Percentiles rank a stretch among this genome's conserved stretches.
Conservation (phyloP, 805 yeast genomes). For the Starmerella asiatica region DNA sequence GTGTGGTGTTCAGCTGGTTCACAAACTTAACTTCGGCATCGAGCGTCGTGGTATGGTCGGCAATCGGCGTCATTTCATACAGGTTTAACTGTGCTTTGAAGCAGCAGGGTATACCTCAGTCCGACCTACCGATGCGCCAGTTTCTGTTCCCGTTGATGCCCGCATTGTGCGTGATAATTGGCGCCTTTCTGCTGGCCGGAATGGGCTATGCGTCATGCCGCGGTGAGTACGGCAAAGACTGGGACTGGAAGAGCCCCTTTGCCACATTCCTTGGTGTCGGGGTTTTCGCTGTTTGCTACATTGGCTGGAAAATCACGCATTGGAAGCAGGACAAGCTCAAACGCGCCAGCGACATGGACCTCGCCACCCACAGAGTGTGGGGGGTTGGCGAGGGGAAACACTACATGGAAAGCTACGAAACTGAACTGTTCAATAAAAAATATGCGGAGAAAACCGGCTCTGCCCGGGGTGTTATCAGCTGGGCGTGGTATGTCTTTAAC, state of each 20-base stretch:
- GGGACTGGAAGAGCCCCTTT: constrained; percentile 33
- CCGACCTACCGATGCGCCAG: constrained; percentile 42
- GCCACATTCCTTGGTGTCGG: constrained; percentile 35
- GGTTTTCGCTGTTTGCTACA: constrained; percentile 32
- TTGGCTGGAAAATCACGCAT: constrained; percentile 27
- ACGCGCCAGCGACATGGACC: constrained; percentile 14
- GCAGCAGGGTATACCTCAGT: constrained; percentile 38
- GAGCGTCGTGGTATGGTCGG: constrained; percentile 49
- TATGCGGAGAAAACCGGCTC: background rate
- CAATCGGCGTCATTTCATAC: constrained; percentile 43
- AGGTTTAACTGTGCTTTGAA: constrained; percentile 47
- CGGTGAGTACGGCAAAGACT: constrained; percentile 14
- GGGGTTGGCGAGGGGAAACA: constrained; percentile 24
- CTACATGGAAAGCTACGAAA: constrained; percentile 16
- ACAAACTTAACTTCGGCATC: constrained; percentile 49
- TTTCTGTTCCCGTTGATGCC: constrained; percentile 40
- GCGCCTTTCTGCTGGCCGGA: constrained; percentile 44
- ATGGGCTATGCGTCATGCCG: constrained; percentile 24
- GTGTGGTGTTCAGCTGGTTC: constrained; percentile 50
- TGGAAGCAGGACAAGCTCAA: constrained; percentile 22
- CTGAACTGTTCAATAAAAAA: constrained; percentile 5
- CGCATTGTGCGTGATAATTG: constrained; percentile 38
- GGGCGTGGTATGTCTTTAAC: constrained; percentile 1
- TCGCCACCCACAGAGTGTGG: constrained; percentile 19
- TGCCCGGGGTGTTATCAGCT: constrained; percentile 2